Percentiles rank a stretch among this genome's conserved stretches.
Evolutionary conservation across 208 protist genomes (phyloP).

Genomic region (Vickermania ingenoplastis): DNA sequence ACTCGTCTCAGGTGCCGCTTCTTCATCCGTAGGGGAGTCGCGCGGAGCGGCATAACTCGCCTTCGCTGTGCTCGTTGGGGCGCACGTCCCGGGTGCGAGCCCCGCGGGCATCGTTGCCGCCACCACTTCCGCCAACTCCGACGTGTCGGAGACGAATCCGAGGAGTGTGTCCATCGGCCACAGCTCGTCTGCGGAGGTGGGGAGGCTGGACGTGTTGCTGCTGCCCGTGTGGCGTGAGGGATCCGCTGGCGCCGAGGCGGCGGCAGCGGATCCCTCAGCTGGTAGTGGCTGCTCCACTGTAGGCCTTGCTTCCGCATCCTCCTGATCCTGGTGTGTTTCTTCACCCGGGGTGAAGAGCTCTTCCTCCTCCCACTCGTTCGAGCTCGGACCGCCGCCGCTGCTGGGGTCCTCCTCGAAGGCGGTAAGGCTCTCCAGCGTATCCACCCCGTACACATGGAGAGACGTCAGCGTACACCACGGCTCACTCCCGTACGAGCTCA

Average conservation of each 20-base stretch:
- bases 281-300: no score
- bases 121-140: not conserved
- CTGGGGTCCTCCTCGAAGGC: constrained; percentile 11
- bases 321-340: no score
- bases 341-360: no score
- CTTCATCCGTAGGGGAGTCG: not conserved
- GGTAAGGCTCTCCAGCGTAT: constrained; percentile 28
- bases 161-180: not conserved
- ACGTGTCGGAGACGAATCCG: not conserved
- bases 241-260: no score
- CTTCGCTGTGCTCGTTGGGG: not conserved
- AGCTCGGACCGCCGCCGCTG: no score
- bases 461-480: constrained; percentile 29
- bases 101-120: not conserved
- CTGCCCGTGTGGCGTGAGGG: no score
- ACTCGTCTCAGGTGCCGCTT: no score
- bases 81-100: not conserved
- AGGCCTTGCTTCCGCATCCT: no score
- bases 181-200: no score
- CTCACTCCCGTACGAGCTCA: constrained; percentile 17
- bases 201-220: no score
- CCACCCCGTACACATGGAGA: constrained; percentile 23
- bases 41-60: not conserved
- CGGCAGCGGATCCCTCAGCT: no score
- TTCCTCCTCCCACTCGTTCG: no score